These are phyloP conservation scores for Millerago galiae DNA, from an alignment of 805 yeast genomes.

Conservation along the genomic window DNA sequence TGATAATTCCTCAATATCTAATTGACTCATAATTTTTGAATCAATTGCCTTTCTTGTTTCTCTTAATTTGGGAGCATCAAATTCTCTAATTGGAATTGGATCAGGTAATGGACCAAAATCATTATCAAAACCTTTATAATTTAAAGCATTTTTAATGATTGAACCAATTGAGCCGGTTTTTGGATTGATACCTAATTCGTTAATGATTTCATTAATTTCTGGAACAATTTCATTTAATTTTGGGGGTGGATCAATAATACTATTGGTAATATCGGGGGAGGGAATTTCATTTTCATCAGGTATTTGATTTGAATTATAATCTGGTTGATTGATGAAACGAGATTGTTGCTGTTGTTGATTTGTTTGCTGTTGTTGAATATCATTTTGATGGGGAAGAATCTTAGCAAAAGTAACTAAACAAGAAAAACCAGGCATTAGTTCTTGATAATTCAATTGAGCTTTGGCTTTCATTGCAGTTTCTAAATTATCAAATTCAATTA, in stretches of 20 bases:
- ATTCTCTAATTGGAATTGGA: conserved; percentile 58
- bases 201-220: conserved; percentile 25
- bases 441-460: conserved; percentile 74
- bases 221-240: conserved; percentile 20
- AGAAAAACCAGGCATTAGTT: conserved; percentile 70
- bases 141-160: conserved; percentile 37
- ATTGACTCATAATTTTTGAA: conserved; percentile 40
- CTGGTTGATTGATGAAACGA: conserved; percentile 6
- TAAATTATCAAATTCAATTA: conserved; percentile 65
- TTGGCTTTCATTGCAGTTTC: conserved; percentile 78
- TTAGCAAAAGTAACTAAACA: conserved; percentile 83
- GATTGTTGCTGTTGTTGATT: conserved; percentile 13
- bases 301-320: conserved; percentile 9
- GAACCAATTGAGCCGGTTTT: conserved; percentile 31
- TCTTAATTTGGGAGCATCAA: conserved; percentile 82
- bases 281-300: conserved; percentile 6
- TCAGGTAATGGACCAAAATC: conserved; percentile 76
- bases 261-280: conserved; percentile 5
- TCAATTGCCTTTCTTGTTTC: conserved; percentile 78
- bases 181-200: conserved; percentile 27
- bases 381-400: conserved; percentile 34
- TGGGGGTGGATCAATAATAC: conserved; percentile 17
- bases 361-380: background rate
- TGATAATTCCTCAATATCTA: conserved; percentile 76
- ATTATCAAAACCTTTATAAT: conserved; percentile 41